Conservation (phyloP, 441 rosid genomes). For the Populus hybrid region DNA sequence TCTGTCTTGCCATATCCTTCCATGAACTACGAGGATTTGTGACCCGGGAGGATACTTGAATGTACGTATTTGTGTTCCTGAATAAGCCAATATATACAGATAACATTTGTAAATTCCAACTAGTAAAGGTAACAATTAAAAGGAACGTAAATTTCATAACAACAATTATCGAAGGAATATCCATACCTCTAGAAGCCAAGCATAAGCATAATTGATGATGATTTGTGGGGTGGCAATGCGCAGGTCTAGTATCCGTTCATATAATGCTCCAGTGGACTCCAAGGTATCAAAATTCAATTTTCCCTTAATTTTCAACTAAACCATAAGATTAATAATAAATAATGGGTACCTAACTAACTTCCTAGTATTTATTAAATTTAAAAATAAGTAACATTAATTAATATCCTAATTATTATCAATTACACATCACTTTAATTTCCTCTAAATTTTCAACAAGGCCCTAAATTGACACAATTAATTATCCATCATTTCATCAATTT, state of each 20-base stretch:
- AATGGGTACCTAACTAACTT: too few species aligned
- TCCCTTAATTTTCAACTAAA: too few species aligned
- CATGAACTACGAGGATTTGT: constrained; percentile 80
- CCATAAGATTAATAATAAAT: too few species aligned
- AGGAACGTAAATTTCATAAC: neutral
- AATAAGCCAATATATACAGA: constrained; percentile 17
- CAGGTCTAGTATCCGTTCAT: constrained; percentile 85
- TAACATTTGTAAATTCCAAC: constrained; percentile 4
- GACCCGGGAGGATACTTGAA: constrained; percentile 96
- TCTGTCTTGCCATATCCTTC: constrained; percentile 80
- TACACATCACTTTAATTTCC: too few species aligned
- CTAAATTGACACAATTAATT: too few species aligned
- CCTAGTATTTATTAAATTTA: too few species aligned
- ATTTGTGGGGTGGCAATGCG: constrained; percentile 94
- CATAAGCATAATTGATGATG: constrained; percentile 55
- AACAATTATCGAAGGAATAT: neutral
- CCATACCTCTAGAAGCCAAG: constrained; percentile 65
- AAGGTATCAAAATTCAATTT: constrained; percentile 22
- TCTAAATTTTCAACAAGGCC: too few species aligned
- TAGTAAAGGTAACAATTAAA: neutral
- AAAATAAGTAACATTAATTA: too few species aligned
- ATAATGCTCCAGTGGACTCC: constrained; percentile 88
- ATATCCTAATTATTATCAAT: too few species aligned
- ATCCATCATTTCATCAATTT: too few species aligned
- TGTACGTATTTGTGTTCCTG: constrained; percentile 76